Conservation (phyloP, 192 early-diverging fungal species). For the Phycomyces blakesleeanus region DNA sequence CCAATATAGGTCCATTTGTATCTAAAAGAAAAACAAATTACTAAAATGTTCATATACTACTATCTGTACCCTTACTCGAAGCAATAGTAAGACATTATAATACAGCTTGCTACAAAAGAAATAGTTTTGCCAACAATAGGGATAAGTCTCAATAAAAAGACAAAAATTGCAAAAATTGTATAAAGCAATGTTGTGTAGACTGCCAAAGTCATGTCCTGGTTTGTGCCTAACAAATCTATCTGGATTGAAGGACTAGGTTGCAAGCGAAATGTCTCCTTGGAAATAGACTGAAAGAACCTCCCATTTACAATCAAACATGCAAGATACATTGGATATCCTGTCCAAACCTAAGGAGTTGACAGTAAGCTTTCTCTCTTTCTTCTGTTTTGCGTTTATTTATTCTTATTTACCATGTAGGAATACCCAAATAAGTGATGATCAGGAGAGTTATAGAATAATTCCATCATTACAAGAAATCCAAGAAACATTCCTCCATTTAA, state of each 20-base stretch:
- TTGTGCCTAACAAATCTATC: conserved; percentile 19
- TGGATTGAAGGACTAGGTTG: background rate
- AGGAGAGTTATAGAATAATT: conserved; percentile 23
- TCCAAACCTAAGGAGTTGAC: conserved; percentile 16
- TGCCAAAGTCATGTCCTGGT: conserved; percentile 6
- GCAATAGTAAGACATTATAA: conserved; percentile 30
- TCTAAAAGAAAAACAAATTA: conserved; percentile 7
- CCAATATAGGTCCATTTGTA: conserved; percentile 28
- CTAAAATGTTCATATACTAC: no score
- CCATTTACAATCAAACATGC: conserved; percentile 21
- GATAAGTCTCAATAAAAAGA: conserved; percentile 15
- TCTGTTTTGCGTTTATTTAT: background rate
- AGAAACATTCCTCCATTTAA: conserved; percentile 28
- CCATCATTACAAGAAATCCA: conserved; percentile 23
- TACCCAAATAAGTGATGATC: conserved; percentile 27
- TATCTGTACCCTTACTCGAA: conserved; percentile 30
- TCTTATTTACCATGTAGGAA: conserved; percentile 22
- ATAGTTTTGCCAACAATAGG: conserved; percentile 16
- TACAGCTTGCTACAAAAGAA: conserved; percentile 18
- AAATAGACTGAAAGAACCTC: conserved; percentile 10
- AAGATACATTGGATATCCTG: conserved; percentile 29
- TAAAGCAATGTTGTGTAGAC: conserved; percentile 27
- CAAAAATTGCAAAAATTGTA: conserved; percentile 22
- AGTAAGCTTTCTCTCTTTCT: no score
- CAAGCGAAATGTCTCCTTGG: no score